phyloP scores from a whole-genome alignment of 148 eudicot species.

The Nepenthes mirabilis region DNA sequence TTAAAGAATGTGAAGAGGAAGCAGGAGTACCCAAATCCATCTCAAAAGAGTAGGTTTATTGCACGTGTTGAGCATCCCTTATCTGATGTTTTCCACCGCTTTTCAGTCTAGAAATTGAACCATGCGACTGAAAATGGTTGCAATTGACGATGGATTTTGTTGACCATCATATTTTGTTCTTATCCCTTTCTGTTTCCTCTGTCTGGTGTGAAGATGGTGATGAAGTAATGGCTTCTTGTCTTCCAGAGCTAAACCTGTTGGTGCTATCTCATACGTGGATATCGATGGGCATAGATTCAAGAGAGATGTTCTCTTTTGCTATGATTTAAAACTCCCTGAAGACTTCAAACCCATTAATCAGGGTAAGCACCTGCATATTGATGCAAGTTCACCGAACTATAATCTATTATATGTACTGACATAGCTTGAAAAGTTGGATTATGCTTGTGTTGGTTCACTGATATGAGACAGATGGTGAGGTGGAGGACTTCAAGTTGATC shows the following conservation, averaged over 20 bases:
- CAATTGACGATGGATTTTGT: not conserved
- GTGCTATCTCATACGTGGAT: constrained; percentile 84
- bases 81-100: constrained; percentile 1
- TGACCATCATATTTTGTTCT: not conserved
- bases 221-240: constrained; percentile 5
- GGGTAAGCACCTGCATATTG: constrained; percentile 22
- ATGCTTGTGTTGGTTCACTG: not conserved
- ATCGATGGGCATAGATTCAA: constrained; percentile 73
- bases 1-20: constrained; percentile 94
- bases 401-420: not conserved
- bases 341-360: constrained; percentile 53
- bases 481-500: constrained; percentile 72
- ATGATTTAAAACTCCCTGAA: constrained; percentile 91
- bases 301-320: constrained; percentile 89
- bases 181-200: not conserved
- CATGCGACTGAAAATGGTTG: not conserved
- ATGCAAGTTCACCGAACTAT: too few species aligned
- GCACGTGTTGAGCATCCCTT: not conserved
- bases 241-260: constrained; percentile 66
- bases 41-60: constrained; percentile 35
- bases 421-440: not conserved
- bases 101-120: not conserved
- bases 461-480: constrained; percentile 71
- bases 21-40: constrained; percentile 74
- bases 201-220: not conserved